Evolutionary conservation across 768 basidiomycete genomes (phyloP).

Genomic region (Lepiota venenata): DNA sequence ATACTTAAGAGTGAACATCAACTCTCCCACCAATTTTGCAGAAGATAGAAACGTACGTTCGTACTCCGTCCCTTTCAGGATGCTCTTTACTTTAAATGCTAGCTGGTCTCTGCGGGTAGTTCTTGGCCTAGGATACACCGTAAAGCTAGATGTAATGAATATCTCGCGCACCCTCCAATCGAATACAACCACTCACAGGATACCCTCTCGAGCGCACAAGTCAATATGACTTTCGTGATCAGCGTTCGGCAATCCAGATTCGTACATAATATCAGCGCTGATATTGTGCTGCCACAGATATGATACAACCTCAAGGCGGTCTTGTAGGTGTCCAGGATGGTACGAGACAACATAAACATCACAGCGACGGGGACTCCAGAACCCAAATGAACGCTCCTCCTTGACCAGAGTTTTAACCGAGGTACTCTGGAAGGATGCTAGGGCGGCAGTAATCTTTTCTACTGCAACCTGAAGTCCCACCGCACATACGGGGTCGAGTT

Average conservation of each 20-base stretch:
- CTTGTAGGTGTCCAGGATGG: constrained; percentile 69
- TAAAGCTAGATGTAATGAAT: constrained; percentile 28
- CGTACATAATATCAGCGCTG: constrained; percentile 88
- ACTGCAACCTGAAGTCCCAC: constrained; percentile 75
- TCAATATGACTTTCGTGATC: constrained; percentile 68
- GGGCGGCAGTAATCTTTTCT: constrained; percentile 68
- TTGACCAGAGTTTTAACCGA: constrained; percentile 70
- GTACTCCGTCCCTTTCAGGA: constrained; percentile 72
- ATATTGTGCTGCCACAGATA: constrained; percentile 80
- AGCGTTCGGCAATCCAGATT: constrained; percentile 57
- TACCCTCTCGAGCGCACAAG: constrained; percentile 75
- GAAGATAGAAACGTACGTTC: constrained; percentile 47
- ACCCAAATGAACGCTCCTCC: constrained; percentile 80
- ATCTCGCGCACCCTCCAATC: background rate
- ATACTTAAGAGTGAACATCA: constrained; percentile 22
- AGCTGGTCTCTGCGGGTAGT: constrained; percentile 53
- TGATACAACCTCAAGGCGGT: constrained; percentile 73
- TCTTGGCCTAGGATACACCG: constrained; percentile 48
- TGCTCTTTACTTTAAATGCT: constrained; percentile 81
- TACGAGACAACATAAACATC: constrained; percentile 86
- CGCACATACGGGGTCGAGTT: constrained; percentile 56
- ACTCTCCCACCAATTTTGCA: background rate
- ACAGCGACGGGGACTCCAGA: constrained; percentile 86
- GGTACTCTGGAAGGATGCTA: constrained; percentile 68
- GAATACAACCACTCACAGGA: constrained; percentile 52